Evolutionary conservation across 176 grass and related monocot species (phyloP), one percentile per base, ranked within the genome.

Genomic region (Oryza australiensis): DNA sequence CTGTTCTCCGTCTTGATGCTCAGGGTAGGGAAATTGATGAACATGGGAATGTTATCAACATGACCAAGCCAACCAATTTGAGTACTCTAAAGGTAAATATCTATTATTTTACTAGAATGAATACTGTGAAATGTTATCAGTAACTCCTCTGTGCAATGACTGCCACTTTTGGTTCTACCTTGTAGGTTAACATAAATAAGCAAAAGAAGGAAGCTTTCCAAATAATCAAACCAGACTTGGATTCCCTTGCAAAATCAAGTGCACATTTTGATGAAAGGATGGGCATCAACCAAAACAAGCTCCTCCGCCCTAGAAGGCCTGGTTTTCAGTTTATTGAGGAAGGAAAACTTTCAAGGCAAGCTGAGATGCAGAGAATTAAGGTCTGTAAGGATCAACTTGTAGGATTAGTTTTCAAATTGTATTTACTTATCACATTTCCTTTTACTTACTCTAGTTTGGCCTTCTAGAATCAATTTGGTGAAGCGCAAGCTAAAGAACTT

Each of bases 121-220:
- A 74, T 13, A 64, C 14, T 65, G 45, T 72, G n/a, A 1, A 45
- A 70, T 80, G 68, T 42, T 68, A 86, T 80, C 20, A 10, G 5
- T 66, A 22, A 29, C 66, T 78, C 23, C 18, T 74, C 41, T 53
- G 23, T 55, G 22, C 48, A 49, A 26, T 86, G 32, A 64, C 20
- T 51, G 11, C 16, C 81, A 41, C 49, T 73, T 72, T 85, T 42
- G 48, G 18, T 89, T 74, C 29, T 73, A 64, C 26, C 64, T 75
- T 76, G 24, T 78, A 98, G 92, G 95, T 98, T 62, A 98, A 98
- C 46, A 98, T 98, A 86, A 94, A 98, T 83, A 94, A 94, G 84
- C 88, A 93, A 77, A 98, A 98, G 90, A 95, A 93, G 83, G 96
- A 98, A 41, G 93, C 96, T 64, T 98, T 98, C 68, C 96, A 98